Evolutionary conservation across 345 rosid species (phyloP).

Genomic region (Corymbia maculata): DNA sequence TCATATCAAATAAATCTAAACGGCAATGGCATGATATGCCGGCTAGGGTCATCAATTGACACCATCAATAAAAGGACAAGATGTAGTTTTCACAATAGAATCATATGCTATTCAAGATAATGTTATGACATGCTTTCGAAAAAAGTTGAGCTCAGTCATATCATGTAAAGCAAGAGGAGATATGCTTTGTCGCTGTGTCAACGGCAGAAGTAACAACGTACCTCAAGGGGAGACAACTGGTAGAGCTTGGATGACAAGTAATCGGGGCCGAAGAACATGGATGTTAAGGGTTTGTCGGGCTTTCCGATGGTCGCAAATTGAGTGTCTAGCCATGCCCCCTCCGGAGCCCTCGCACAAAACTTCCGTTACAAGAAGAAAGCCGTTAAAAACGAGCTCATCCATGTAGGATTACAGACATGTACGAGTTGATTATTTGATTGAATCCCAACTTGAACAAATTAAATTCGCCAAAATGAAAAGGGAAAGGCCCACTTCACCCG

Average conservation of each 20-base stretch:
- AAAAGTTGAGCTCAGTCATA: background rate
- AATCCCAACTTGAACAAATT: background rate
- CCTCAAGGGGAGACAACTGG: constrained; percentile 11
- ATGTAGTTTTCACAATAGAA: background rate
- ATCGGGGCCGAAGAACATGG: constrained; percentile 9
- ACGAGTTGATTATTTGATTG: background rate
- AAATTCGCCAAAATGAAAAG: background rate
- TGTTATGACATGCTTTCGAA: background rate
- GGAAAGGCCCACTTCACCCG: background rate
- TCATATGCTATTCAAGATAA: background rate
- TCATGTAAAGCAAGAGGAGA: background rate
- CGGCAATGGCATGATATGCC: background rate
- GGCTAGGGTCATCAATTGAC: background rate
- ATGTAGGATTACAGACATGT: background rate
- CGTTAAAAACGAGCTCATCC: background rate
- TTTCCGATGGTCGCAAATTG: constrained; percentile 1
- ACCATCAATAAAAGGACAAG: background rate
- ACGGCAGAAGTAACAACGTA: background rate
- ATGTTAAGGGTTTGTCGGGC: background rate
- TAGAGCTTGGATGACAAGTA: constrained; percentile 10
- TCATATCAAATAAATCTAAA: background rate
- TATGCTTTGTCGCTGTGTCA: background rate
- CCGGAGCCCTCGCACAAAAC: background rate
- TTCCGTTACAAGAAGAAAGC: background rate
- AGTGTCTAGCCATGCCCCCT: constrained; percentile 6